Base-by-base conservation (phyloP, 805 yeast species). In the Yamadazyma sp. region DNA sequence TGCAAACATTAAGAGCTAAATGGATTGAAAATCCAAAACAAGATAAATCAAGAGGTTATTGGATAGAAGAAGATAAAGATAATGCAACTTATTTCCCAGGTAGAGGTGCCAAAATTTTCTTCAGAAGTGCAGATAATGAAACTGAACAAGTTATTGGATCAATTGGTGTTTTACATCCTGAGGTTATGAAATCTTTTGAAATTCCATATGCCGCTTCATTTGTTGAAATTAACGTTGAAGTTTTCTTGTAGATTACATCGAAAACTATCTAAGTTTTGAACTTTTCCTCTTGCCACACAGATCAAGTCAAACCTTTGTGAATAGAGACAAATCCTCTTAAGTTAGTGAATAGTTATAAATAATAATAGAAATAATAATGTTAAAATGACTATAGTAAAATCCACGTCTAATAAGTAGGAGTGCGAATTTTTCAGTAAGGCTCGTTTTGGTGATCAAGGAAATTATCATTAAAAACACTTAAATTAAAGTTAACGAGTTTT, bases 131-230 rank as follows among this genome's bases (percentile, higher is more conserved):
- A 40, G 76, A 75, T 39, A 82, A 78, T 40, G 82, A 63, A 22
- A 68, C 73, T 26, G 75, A 73, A 11, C 60, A 71, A 49, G 73
- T 65, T 38, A 73, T 89, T 52, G 99, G 99, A 47, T 68, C 79
- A 30, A 70, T 93, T 48, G 99, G 99, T 62, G 96, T 88, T 40
- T 72, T 93, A 51, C 99, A 93, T 61, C 99, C 99, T 23, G 87
- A 82, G 56, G 98, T 93, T 35, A 73, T 91, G 73, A 74, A 74
- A 43, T 69, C 75, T 54, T 93, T 89, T 55, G 97, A 88, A 47
- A 77, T 93, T 44, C 96, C 97, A 35, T 86, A 82, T 53, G 96
- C 96, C 50, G 95, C 89, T 39, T 83, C 96, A 21, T 74, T 82
- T 39, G 91, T 89, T 42, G 99, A 93, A 70, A 73, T 93, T 43